A percentile compares a stretch with the other conserved stretches of the same genome.
These are phyloP conservation scores for Iris macrosiphon DNA, from an alignment of 106 monocot species.

Conservation along the genomic window DNA sequence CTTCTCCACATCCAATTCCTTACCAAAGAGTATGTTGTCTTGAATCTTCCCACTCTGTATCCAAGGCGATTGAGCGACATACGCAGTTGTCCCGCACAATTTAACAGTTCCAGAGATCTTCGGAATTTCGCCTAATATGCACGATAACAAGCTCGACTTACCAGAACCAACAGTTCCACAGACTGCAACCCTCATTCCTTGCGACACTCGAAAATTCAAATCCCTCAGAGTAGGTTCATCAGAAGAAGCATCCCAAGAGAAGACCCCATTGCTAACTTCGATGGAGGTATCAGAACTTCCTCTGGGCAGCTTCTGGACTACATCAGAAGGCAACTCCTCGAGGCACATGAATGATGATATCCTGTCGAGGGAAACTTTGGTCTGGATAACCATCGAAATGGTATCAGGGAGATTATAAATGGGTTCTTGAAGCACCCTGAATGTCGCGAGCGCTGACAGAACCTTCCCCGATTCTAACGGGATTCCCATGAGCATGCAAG, in stretches of 20 bases:
- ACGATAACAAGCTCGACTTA: constrained; percentile 76
- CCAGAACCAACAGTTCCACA: constrained; percentile 91
- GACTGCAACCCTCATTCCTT: constrained; percentile 77
- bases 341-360: constrained; percentile 63
- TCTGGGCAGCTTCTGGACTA: constrained; percentile 43
- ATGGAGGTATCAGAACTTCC: constrained; percentile 45
- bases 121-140: constrained; percentile 81
- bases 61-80: constrained; percentile 93
- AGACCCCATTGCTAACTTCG: constrained; percentile 52
- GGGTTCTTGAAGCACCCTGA: constrained; percentile 66
- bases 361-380: constrained; percentile 82
- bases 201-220: constrained; percentile 51
- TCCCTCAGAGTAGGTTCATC: constrained; percentile 47
- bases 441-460: constrained; percentile 88
- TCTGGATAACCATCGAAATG: constrained; percentile 67
- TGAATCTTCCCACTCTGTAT: constrained; percentile 94
- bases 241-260: constrained; percentile 70
- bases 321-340: constrained; percentile 53
- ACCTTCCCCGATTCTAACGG: constrained; percentile 83
- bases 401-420: constrained; percentile 76
- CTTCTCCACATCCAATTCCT: constrained; percentile 64
- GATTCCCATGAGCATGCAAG: constrained; percentile 78
- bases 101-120: constrained; percentile 57
- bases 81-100: constrained; percentile 62
- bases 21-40: constrained; percentile 85